Evolutionary conservation across 2,329 filamentous ascomycete genomes (phyloP), one percentile per base, ranked within the genome.

Genomic region (Colletotrichum chrysophilum): DNA sequence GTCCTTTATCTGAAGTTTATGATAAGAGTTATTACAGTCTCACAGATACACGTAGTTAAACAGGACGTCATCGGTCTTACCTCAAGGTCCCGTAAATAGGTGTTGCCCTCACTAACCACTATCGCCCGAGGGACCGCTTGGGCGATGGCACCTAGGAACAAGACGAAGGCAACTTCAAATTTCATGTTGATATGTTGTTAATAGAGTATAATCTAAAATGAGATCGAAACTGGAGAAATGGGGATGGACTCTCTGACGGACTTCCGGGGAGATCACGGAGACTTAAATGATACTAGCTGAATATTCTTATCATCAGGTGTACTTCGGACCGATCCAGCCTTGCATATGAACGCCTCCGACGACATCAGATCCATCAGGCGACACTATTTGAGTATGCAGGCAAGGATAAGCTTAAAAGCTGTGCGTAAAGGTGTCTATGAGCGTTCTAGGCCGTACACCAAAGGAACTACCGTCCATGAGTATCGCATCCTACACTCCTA

Each of bases 111-210:
- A 10, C 30, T 30, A 7, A 52, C 43, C 18, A 43, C 66, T 32
- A 60, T 60, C 30, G 32, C 52, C 32, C 66, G 52, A 38, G 66
- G 66, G 24, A 68, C 66, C 10, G 66, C 66, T 43, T 68, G 52
- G 32, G 32, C 66, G 30, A 60, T 38, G 32, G 66, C 13, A 21
- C 66, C 24, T 5, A 68, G 7, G 52, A 43, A 43, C 16, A 68
- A 21, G 28, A 60, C 21, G 12, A 43, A 2, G 14, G 6, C 2
- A 13, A 30, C 3, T 67, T 56, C 48, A 8, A 32, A 10, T 32
- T 38, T 67, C 65, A 67, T 67, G 5, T 5, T 36, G 4, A 48
- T 5, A 3, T 28, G 1, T 56, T 56, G 24, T 16, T 13, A 18
- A 56, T 5, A 18, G 8, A 18, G n/a, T n/a, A n/a, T n/a, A n/a